phyloP scores from a whole-genome alignment of 345 rosid genomes.

The Eucalyptus cloeziana region DNA sequence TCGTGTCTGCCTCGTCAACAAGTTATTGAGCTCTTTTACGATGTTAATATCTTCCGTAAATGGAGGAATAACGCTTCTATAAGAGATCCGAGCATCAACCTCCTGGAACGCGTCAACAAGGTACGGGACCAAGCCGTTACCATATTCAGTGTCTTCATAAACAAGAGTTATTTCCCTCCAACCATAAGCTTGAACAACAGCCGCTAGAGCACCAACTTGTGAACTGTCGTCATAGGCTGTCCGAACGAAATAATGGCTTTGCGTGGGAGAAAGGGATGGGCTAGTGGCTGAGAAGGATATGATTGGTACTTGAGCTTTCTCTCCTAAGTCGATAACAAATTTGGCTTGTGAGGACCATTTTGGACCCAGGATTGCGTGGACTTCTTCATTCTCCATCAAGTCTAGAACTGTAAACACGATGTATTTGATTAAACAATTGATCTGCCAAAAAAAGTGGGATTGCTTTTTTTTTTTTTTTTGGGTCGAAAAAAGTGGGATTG shows the following conservation, averaged over 20 bases:
- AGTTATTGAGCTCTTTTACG: constrained; percentile 2
- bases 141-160: constrained; percentile 21
- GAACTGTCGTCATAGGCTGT: constrained; percentile 6
- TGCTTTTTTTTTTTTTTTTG: too few relatives aligned
- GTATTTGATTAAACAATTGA: neutral
- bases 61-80: constrained; percentile 3
- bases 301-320: constrained; percentile 18
- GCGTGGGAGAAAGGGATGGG: constrained; percentile 1
- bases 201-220: constrained; percentile 13
- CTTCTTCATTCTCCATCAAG: constrained; percentile 15
- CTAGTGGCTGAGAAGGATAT: constrained; percentile 14
- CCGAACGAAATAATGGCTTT: constrained; percentile 6
- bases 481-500: neutral
- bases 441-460: neutral
- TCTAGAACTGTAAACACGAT: constrained; percentile 9
- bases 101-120: constrained; percentile 11
- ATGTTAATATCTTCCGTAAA: constrained; percentile 1
- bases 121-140: constrained; percentile 11
- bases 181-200: constrained; percentile 9
- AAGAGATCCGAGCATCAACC: neutral
- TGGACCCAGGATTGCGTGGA: constrained; percentile 30
- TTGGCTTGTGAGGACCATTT: constrained; percentile 10
- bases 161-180: constrained; percentile 23
- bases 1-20: constrained; percentile 19
- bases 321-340: constrained; percentile 13